Percentiles rank a stretch among this genome's conserved stretches.
These are phyloP conservation scores for Gossypium herbaceum DNA, from an alignment of 345 rosid species.

Conservation along the genomic window DNA sequence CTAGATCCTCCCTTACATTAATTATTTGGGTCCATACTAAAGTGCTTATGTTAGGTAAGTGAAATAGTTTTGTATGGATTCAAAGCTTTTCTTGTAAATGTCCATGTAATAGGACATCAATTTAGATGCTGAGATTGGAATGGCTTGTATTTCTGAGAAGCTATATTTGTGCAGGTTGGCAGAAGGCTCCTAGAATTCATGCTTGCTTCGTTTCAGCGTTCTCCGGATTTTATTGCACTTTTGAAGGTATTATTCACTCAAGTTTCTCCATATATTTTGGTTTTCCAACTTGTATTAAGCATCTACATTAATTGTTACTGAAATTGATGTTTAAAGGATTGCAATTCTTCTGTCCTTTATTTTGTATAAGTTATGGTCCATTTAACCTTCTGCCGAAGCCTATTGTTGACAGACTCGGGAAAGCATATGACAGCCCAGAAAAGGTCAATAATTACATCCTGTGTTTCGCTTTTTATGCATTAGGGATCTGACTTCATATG, in stretches of 20 bases:
- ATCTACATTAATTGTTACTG: neutral
- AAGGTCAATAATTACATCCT: conserved; percentile 51
- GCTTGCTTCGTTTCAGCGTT: conserved; percentile 86
- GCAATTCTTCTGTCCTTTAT: neutral
- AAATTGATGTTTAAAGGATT: neutral
- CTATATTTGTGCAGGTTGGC: conserved; percentile 47
- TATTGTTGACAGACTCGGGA: conserved; percentile 83
- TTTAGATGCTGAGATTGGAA: neutral
- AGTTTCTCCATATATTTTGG: neutral
- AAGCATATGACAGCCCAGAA: conserved; percentile 85
- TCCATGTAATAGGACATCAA: too few species aligned
- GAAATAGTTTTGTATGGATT: neutral
- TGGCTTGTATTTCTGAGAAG: neutral
- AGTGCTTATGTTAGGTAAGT: neutral
- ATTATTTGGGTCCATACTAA: neutral
- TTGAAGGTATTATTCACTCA: conserved; percentile 51
- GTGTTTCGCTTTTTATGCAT: neutral
- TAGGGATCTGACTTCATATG: neutral
- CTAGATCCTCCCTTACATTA: neutral
- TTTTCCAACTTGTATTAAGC: neutral
- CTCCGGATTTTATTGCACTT: conserved; percentile 73
- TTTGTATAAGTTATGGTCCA: neutral
- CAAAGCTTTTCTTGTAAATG: neutral
- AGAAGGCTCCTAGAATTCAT: conserved; percentile 79
- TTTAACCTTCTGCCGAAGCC: conserved; percentile 60